phyloP scores from a whole-genome alignment of 148 eudicot species.

The Rhododendron molle region DNA sequence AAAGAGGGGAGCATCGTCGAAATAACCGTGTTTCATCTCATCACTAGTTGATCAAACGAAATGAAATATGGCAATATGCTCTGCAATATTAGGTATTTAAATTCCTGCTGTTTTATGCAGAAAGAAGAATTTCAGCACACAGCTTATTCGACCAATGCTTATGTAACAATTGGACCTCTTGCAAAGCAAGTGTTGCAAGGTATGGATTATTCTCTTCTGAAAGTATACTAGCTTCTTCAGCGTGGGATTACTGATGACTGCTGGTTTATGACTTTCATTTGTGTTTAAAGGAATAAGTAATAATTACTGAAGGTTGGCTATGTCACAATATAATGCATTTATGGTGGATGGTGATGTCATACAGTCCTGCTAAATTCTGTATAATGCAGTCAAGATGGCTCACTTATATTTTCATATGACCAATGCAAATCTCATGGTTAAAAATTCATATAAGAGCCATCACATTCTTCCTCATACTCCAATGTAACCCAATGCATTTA shows the following conservation, averaged over 20 bases:
- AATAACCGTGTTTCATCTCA: too few species aligned
- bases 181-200: constrained; percentile 80
- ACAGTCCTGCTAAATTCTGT: neutral
- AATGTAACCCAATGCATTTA: neutral
- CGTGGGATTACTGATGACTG: neutral
- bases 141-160: constrained; percentile 89
- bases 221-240: neutral
- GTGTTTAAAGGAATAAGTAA: neutral
- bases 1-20: too few species aligned
- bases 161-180: constrained; percentile 67
- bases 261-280: neutral
- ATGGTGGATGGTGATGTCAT: neutral
- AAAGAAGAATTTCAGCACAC: constrained; percentile 99
- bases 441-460: neutral
- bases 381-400: neutral
- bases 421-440: neutral
- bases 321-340: neutral
- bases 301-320: neutral
- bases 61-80: neutral
- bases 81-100: neutral
- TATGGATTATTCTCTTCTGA: constrained; percentile 22
- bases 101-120: constrained; percentile 27
- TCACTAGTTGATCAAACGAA: neutral
- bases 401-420: neutral
- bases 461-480: neutral